phyloP scores from a whole-genome alignment of 306 rosid species.

The Pterocarpus santalinus region DNA sequence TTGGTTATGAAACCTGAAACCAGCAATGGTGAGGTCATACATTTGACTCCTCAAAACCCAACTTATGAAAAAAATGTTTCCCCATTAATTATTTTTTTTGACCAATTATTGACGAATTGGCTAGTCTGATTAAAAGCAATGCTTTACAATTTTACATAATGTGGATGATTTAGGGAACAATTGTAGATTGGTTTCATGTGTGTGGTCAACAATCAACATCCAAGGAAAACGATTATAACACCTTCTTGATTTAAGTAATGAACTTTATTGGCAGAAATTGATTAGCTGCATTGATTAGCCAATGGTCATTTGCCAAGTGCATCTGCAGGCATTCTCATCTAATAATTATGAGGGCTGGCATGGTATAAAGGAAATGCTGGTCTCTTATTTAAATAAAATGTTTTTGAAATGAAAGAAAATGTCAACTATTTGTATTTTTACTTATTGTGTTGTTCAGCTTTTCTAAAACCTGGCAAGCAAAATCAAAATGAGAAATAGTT shows the following conservation, averaged over 20 bases:
- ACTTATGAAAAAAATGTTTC: not conserved
- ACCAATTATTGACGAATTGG: constrained; percentile 9
- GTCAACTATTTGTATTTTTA: constrained; percentile 24
- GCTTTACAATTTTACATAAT: not conserved
- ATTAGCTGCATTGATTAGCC: constrained; percentile 25
- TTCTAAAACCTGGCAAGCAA: constrained; percentile 13
- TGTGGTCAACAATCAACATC: constrained; percentile 19
- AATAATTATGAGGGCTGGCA: constrained; percentile 12
- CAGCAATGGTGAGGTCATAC: constrained; percentile 16
- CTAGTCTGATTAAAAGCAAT: constrained; percentile 9
- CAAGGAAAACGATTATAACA: not conserved
- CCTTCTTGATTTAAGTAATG: constrained; percentile 32
- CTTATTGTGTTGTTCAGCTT: not conserved
- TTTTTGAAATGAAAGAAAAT: constrained; percentile 32
- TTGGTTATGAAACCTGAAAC: constrained; percentile 28
- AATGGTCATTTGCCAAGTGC: constrained; percentile 35
- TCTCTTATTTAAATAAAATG: constrained; percentile 19
- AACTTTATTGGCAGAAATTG: constrained; percentile 29
- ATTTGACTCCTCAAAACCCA: constrained; percentile 35
- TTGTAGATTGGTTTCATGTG: not conserved
- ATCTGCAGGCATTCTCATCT: constrained; percentile 34
- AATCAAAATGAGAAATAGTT: constrained; percentile 26
- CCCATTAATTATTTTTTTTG: not conserved
- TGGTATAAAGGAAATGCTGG: constrained; percentile 21
- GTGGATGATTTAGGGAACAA: constrained; percentile 17